These are phyloP conservation scores for Beta macrorhiza DNA, from an alignment of 179 eudicot species.

Conservation along the genomic window DNA sequence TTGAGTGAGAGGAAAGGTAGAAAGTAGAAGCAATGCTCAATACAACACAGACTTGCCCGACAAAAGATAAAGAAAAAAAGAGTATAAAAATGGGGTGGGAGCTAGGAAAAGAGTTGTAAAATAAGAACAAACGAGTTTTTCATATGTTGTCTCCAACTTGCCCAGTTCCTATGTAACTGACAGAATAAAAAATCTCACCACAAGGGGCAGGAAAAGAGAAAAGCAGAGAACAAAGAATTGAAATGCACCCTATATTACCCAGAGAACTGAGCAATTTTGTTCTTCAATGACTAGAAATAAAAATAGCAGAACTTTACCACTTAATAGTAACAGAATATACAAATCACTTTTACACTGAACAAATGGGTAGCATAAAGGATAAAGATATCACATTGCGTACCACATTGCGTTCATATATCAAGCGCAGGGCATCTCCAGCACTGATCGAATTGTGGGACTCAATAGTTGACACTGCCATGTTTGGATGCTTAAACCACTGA, in stretches of 20 bases:
- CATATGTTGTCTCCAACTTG: neutral
- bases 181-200: neutral
- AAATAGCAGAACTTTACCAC: neutral
- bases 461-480: conserved; percentile 70
- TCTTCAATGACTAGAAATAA: neutral
- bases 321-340: neutral
- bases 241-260: neutral
- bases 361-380: neutral
- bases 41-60: neutral
- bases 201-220: neutral
- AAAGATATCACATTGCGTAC: conserved; percentile 39
- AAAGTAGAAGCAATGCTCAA: neutral
- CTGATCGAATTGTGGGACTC: conserved; percentile 76
- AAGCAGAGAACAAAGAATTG: neutral
- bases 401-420: conserved; percentile 81
- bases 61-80: neutral
- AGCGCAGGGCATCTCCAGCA: conserved; percentile 93
- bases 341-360: conserved; percentile 18
- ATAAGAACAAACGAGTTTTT: too few species aligned
- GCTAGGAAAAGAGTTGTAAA: neutral
- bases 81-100: neutral
- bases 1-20: neutral
- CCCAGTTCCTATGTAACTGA: neutral
- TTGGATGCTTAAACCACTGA: conserved; percentile 73
- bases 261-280: neutral